Evolutionary conservation across 768 basidiomycete species (phyloP), one percentile per base, ranked within the genome.

Genomic region (Tulasnella sp.): DNA sequence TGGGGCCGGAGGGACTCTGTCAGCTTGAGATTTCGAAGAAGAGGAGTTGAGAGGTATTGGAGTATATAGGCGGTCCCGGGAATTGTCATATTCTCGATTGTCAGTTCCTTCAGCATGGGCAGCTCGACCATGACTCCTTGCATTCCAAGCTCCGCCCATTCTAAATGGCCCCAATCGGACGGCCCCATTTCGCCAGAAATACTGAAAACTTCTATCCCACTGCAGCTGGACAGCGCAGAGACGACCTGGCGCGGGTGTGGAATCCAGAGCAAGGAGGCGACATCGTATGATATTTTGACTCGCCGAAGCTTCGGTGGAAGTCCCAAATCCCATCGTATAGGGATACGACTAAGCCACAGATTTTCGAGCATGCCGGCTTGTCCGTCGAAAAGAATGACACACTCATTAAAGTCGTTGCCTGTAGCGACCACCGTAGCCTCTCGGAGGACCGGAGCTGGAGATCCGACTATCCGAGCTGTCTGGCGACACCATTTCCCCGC

Each of bases 261-360:
- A 14, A 46, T 11, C 46, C 46, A 46, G 12, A 0, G n/a, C 6
- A 6, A 18, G 2, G 4, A n/a, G 8, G 31, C n/a, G 16, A 1
- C 9, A 7, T 5, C 28, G n/a, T n/a, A 60, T 24, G 58, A 60
- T 60, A 60, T 11, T 24, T 60, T 14, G 58, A 60, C 1, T 16
- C 58, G 58, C 58, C 58, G 58, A 2, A 60, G 31, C 31, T 28
- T 60, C 8, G 58, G 31, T 7, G 58, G 58, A 8, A 60, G 31
- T n/a, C 58, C 58, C 58, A 60, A 31, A 31, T 60, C n/a, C 58
- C 58, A 60, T 60, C 58, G 58, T n/a, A 60, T 60, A 14, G 58
- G 58, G 58, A 60, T 31, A n/a, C n/a, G 1, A 60, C 8, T 9
- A 16, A 60, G n/a, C 58, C 24, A 8, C 58, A 60, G 16, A 16